phyloP scores from a whole-genome alignment of 306 rosid species.

The Dryas octopetala region DNA sequence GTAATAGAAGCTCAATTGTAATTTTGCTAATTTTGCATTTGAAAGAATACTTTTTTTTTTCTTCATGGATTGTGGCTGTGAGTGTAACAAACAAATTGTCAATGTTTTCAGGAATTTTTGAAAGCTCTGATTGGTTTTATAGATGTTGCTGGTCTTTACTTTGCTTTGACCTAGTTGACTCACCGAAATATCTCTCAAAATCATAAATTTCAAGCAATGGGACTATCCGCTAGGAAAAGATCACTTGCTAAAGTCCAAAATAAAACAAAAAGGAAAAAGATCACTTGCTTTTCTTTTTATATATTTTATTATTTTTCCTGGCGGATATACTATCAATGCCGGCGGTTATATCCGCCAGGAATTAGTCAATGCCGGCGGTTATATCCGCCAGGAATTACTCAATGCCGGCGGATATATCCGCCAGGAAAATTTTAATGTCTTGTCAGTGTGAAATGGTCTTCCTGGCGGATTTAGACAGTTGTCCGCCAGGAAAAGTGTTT shows the following conservation, averaged over 20 bases:
- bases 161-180: constrained; percentile 96
- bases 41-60: neutral
- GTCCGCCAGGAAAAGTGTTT: no score
- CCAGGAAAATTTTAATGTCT: no score
- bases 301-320: no score
- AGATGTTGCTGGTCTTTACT: constrained; percentile 97
- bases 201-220: constrained; percentile 98
- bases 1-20: neutral
- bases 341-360: no score
- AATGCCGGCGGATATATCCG: no score
- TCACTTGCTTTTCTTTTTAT: constrained; percentile 14
- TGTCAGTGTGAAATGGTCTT: no score
- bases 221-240: no score
- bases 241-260: constrained; percentile 10
- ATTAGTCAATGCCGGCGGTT: no score
- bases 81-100: constrained; percentile 9
- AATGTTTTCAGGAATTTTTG: constrained; percentile 70
- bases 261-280: neutral
- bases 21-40: neutral
- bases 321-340: no score
- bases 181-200: constrained; percentile 96
- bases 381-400: no score
- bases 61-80: neutral
- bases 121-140: constrained; percentile 93
- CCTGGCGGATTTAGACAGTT: no score